phyloP scores from a whole-genome alignment of 164 flowering plant genomes.

The Tetracentron sinense region DNA sequence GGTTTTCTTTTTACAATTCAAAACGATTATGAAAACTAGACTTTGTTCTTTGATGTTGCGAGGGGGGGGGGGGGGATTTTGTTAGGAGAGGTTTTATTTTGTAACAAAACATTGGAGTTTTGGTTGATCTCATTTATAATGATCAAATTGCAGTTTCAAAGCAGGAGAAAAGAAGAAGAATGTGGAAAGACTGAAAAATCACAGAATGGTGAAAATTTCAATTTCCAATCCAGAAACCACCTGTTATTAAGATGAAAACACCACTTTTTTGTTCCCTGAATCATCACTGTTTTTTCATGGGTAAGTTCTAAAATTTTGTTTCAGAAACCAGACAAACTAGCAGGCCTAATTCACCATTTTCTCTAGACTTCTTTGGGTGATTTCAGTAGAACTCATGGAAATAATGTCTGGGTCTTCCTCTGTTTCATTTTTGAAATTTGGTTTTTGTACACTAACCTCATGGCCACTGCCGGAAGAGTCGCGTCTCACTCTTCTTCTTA shows the following conservation, averaged over 20 bases:
- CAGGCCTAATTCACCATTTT: neutral
- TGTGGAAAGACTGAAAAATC: neutral
- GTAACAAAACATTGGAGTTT: too few relatives aligned
- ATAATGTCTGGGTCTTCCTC: neutral
- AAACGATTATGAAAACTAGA: too few relatives aligned
- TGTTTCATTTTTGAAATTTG: neutral
- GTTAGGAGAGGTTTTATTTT: too few relatives aligned
- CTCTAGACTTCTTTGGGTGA: too few relatives aligned
- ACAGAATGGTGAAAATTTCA: neutral
- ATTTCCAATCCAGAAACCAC: too few relatives aligned
- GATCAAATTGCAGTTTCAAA: neutral
- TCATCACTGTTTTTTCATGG: neutral
- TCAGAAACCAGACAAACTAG: neutral
- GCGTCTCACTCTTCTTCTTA: slow-evolving; percentile 36
- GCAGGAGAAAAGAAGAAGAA: too few relatives aligned
- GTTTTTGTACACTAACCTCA: slow-evolving; percentile 50
- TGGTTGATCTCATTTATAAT: too few relatives aligned
- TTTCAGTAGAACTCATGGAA: too few relatives aligned
- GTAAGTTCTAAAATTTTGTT: too few relatives aligned
- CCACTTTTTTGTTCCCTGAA: too few relatives aligned
- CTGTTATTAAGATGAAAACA: too few relatives aligned
- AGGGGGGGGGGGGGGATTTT: neutral
- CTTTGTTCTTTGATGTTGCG: neutral
- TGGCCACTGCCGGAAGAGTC: slow-evolving; percentile 63
- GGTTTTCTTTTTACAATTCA: neutral